phyloP scores from a whole-genome alignment of 768 basidiomycete genomes.

The Russula vinacea region DNA sequence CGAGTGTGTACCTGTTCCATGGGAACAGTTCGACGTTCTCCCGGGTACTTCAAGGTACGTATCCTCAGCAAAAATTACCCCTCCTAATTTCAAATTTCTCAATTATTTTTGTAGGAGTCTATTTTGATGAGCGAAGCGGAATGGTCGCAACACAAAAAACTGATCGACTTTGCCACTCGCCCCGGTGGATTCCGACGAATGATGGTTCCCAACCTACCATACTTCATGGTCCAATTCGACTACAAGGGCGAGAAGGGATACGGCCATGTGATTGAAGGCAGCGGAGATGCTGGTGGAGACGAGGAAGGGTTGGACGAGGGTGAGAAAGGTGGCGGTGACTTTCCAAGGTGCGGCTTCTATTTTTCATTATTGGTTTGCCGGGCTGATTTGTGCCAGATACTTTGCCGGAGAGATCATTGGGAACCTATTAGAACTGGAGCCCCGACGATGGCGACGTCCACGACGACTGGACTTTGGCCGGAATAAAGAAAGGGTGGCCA shows the following conservation, averaged over 20 bases:
- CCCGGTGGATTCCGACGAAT: slow-evolving; percentile 92
- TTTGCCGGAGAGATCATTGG: slow-evolving; percentile 96
- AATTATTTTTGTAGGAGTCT: slow-evolving; percentile 63
- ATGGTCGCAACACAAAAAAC: slow-evolving; percentile 98
- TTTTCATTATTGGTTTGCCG: background rate
- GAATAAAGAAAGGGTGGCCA: slow-evolving; percentile 65
- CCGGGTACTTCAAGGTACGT: slow-evolving; percentile 87
- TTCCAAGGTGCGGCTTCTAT: slow-evolving; percentile 62
- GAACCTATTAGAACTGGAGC: slow-evolving; percentile 82
- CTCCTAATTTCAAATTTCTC: background rate
- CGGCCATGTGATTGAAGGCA: slow-evolving; percentile 96
- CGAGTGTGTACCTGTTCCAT: slow-evolving; percentile 90
- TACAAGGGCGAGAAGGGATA: slow-evolving; percentile 97
- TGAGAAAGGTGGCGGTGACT: slow-evolving; percentile 88
- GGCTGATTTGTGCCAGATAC: slow-evolving; percentile 51
- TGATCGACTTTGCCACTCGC: slow-evolving; percentile 87
- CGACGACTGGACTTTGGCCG: slow-evolving; percentile 64
- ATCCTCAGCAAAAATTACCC: background rate
- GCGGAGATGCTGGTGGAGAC: slow-evolving; percentile 61
- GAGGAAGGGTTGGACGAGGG: slow-evolving; percentile 74
- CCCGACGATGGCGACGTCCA: slow-evolving; percentile 81
- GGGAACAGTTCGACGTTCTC: slow-evolving; percentile 79
- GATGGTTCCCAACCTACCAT: slow-evolving; percentile 95
- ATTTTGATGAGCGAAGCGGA: slow-evolving; percentile 90
- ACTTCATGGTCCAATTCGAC: slow-evolving; percentile 99